Conservation (phyloP, 371 early-diverging fungal species). For the Catenaria anguillulae region DNA sequence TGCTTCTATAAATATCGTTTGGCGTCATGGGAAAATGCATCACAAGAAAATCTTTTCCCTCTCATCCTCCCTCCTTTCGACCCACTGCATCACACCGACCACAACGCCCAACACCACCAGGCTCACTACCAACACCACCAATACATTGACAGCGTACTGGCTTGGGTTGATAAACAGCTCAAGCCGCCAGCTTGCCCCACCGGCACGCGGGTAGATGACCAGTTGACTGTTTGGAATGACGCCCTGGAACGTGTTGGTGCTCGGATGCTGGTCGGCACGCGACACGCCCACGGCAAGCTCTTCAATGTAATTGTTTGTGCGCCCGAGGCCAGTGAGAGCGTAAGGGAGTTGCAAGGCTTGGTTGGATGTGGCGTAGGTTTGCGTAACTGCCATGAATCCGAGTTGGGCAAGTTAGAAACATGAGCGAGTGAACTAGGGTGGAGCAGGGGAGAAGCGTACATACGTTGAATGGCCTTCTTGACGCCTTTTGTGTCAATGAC, state of each 20-base stretch:
- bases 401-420: no score
- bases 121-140: slow-evolving; percentile 46
- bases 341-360: slow-evolving; percentile 69
- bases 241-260: slow-evolving; percentile 49
- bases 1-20: no score
- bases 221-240: slow-evolving; percentile 87
- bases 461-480: slow-evolving; percentile 55
- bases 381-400: no score
- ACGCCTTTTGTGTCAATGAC: slow-evolving; percentile 62
- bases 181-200: slow-evolving; percentile 49
- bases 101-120: slow-evolving; percentile 48
- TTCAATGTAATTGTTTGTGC: slow-evolving; percentile 90
- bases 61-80: slow-evolving; percentile 70
- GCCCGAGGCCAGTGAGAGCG: slow-evolving; percentile 67
- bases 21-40: no score
- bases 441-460: no score
- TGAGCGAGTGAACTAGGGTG: no score
- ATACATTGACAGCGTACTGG: slow-evolving; percentile 57
- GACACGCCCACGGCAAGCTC: slow-evolving; percentile 73
- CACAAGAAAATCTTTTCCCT: slow-evolving; percentile 56
- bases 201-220: slow-evolving; percentile 65
- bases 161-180: slow-evolving; percentile 76
- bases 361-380: no score
- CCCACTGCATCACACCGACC: slow-evolving; percentile 47
- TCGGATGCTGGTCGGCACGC: slow-evolving; percentile 31